These are phyloP conservation scores for Pyrenochaeta sp. DNA, from an alignment of 2,329 filamentous ascomycete species.

Conservation along the genomic window DNA sequence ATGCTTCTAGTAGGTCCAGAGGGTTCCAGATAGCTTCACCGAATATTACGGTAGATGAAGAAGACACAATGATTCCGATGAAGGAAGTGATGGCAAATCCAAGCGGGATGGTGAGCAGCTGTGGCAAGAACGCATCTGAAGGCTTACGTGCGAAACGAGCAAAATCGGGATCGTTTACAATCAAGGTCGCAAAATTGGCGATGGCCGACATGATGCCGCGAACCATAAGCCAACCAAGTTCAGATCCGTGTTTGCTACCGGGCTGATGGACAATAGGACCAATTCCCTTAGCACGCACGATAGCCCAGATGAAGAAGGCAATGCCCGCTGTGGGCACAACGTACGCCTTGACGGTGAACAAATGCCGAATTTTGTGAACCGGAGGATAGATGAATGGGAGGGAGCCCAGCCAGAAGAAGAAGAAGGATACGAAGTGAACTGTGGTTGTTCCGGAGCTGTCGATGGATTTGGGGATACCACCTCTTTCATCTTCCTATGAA, in stretches of 20 bases:
- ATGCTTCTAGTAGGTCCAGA: slow-evolving; percentile 51
- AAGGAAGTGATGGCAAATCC: slow-evolving; percentile 75
- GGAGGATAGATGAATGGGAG: slow-evolving; percentile 89
- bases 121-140: slow-evolving; percentile 79
- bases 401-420: slow-evolving; percentile 84
- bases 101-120: slow-evolving; percentile 66
- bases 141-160: slow-evolving; percentile 82
- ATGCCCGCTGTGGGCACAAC: slow-evolving; percentile 85
- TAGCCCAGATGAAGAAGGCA: slow-evolving; percentile 86
- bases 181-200: slow-evolving; percentile 89
- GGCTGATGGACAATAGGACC: slow-evolving; percentile 82
- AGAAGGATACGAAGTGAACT: slow-evolving; percentile 79
- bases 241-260: slow-evolving; percentile 69
- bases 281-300: slow-evolving; percentile 81
- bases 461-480: slow-evolving; percentile 72
- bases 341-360: slow-evolving; percentile 90
- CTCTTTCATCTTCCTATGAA: slow-evolving; percentile 14
- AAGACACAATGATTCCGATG: slow-evolving; percentile 67
- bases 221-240: slow-evolving; percentile 82
- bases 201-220: slow-evolving; percentile 89
- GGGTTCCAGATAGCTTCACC: slow-evolving; percentile 55
- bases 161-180: slow-evolving; percentile 83
- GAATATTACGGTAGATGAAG: slow-evolving; percentile 54
- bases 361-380: slow-evolving; percentile 85
- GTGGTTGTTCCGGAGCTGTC: slow-evolving; percentile 75